Percentiles rank a stretch among this genome's conserved stretches.
Conservation (phyloP, 352 stramenopile genomes). For the Pythium apleroticum region DNA sequence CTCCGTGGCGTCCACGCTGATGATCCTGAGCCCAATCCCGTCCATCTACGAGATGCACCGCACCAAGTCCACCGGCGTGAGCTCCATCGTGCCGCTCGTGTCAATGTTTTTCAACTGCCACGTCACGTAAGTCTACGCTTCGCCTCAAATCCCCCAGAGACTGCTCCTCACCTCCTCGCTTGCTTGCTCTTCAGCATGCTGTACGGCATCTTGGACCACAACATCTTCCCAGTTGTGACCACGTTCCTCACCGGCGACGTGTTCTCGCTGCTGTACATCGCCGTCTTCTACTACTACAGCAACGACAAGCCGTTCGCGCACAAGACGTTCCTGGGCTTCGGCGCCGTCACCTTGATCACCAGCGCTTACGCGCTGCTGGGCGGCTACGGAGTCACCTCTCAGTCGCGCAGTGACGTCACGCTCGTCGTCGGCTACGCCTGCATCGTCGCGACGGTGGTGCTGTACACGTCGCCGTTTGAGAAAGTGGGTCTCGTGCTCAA, state of each 20-base stretch:
- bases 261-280: constrained; percentile 20
- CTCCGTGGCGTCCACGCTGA: constrained; percentile 24
- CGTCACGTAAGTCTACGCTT: constrained; percentile 15
- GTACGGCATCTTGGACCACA: constrained; percentile 20
- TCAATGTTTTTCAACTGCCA: constrained; percentile 27
- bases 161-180: neutral
- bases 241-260: constrained; percentile 25
- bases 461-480: constrained; percentile 27
- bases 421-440: constrained; percentile 22
- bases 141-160: neutral
- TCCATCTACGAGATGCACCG: constrained; percentile 22
- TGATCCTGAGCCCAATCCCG: constrained; percentile 23
- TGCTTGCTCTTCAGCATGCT: constrained; percentile 9
- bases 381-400: constrained; percentile 12
- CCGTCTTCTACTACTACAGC: constrained; percentile 21
- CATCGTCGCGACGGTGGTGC: constrained; percentile 21
- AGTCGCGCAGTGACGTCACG: constrained; percentile 15
- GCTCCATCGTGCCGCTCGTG: constrained; percentile 22
- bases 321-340: constrained; percentile 19
- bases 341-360: constrained; percentile 1
- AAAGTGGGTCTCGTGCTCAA: constrained; percentile 26
- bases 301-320: constrained; percentile 13
- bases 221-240: constrained; percentile 23
- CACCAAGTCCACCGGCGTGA: constrained; percentile 19
- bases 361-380: constrained; percentile 18